Base-by-base conservation (phyloP, 495 filamentous ascomycete species). In the Alectoria sarmentosa region DNA sequence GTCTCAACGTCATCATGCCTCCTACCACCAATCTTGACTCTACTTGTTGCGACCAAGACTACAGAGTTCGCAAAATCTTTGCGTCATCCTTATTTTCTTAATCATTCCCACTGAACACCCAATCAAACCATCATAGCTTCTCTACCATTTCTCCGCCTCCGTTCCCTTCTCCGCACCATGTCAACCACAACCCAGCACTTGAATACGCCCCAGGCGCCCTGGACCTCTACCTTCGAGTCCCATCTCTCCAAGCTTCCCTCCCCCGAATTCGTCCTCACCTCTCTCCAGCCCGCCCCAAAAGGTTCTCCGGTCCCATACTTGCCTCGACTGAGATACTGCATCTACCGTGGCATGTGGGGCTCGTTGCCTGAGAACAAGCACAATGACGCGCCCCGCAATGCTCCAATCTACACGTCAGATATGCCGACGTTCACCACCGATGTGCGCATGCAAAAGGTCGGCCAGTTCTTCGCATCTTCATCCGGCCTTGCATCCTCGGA, bases 381-480 rank as follows among this genome's bases (percentile, higher is more conserved):
- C 67, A 88, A 88, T 69, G 69, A 76, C n/a, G 82, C 83, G 60
- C 68, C 83, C 75, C 10, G 76, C 30, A 97, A 98, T 73, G 85
- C 87, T 13, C 65, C 69, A 14, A 69, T 85, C 0, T 96, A 80
- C 71, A 86, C 89, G 58, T 89, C 83, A 61, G 91, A 98, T 67
- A 74, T 90, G 64, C 79, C 86, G 6, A 85, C 88, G 2, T 87
- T 98, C 65, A 97, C 93, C 0, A 96, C 92, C 0, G 94, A 98
- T 73, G 81, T 83, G 14, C 81, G 94, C 15, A 96, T 91, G 90
- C 80, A 86, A 39, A 98, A 98, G 78, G 77, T 86, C 3, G 74
- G 74, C 4, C 87, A 97, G 72, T 68, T 97, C 1, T 80, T 86
- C 49, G 77, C 74, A 46, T 76, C 72, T 30, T 73, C 73, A 28